phyloP scores from a whole-genome alignment of 768 basidiomycete species.

The Lactarius trivialis region DNA sequence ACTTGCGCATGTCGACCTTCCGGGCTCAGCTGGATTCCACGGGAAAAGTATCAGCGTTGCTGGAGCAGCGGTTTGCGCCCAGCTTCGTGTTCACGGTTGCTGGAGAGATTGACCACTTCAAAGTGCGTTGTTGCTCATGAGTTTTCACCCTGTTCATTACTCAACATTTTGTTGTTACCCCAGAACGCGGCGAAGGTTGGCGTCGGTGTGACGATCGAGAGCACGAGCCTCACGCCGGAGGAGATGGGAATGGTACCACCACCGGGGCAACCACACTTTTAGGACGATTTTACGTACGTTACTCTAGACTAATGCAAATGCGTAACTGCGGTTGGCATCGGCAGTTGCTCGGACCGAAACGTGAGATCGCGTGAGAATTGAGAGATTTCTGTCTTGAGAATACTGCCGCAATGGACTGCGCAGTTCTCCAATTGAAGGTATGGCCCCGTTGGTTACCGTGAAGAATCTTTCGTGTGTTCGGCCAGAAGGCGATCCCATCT shows the following conservation, averaged over 20 bases:
- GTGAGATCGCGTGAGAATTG: conserved; percentile 9
- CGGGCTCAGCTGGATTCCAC: conserved; percentile 91
- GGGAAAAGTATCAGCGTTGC: conserved; percentile 89
- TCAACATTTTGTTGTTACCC: neutral
- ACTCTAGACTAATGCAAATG: conserved; percentile 24
- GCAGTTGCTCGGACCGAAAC: conserved; percentile 7
- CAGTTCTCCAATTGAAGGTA: neutral
- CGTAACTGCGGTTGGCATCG: neutral
- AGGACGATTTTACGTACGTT: conserved; percentile 15
- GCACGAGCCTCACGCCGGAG: conserved; percentile 69
- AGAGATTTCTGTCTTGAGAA: neutral
- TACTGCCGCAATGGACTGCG: neutral
- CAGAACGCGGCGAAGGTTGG: conserved; percentile 93
- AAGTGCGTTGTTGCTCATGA: conserved; percentile 43
- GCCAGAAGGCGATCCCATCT: conserved; percentile 44
- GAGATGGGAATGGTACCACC: conserved; percentile 52
- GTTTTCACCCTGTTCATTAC: neutral
- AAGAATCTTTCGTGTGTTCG: conserved; percentile 44
- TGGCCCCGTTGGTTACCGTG: conserved; percentile 42
- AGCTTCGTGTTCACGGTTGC: conserved; percentile 90
- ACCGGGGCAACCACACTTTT: conserved; percentile 24
- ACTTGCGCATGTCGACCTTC: conserved; percentile 90
- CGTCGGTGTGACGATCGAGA: conserved; percentile 97
- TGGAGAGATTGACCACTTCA: conserved; percentile 98
- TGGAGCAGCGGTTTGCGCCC: conserved; percentile 95